Evolutionary conservation across 2,329 filamentous ascomycete genomes (phyloP).

Genomic region (Cladophialophora immunda): DNA sequence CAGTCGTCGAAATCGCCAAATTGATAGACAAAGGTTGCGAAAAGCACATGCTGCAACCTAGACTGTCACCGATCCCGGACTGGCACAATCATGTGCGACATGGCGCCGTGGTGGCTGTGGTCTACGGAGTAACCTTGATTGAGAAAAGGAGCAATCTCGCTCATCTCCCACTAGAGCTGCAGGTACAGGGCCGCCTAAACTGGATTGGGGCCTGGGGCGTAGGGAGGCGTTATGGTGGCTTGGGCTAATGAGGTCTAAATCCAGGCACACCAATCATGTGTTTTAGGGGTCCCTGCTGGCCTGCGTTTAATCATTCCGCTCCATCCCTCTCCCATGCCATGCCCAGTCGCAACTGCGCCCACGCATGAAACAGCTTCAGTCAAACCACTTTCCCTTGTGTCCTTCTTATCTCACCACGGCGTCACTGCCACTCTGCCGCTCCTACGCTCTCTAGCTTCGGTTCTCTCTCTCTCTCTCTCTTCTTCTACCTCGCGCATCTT

Average conservation of each 20-base stretch:
- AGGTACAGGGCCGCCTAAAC: conserved; percentile 30
- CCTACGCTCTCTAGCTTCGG: conserved; percentile 21
- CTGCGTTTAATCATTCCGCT: not conserved
- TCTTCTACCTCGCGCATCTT: conserved; percentile 26
- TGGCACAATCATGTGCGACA: not conserved
- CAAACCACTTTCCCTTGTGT: conserved; percentile 25
- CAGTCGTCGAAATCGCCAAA: not conserved
- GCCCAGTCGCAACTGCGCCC: conserved; percentile 8
- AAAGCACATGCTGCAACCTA: not conserved
- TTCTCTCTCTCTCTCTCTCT: conserved; percentile 34
- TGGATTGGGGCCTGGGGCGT: conserved; percentile 18
- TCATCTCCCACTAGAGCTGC: conserved; percentile 25
- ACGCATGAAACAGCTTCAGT: conserved; percentile 10
- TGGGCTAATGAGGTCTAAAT: conserved; percentile 19
- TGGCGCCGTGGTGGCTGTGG: conserved; percentile 5
- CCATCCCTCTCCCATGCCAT: conserved; percentile 4
- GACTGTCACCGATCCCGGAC: not conserved
- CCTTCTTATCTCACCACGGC: conserved; percentile 23
- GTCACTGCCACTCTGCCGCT: conserved; percentile 26
- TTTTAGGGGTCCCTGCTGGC: not conserved
- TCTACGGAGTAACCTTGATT: not conserved
- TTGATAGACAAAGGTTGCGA: not conserved
- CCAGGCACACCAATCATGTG: conserved; percentile 40
- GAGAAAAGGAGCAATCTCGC: conserved; percentile 32
- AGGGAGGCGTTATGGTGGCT: conserved; percentile 22